Base-by-base conservation (phyloP, 2,329 filamentous ascomycete genomes). In the Aspergillus bombycis region DNA sequence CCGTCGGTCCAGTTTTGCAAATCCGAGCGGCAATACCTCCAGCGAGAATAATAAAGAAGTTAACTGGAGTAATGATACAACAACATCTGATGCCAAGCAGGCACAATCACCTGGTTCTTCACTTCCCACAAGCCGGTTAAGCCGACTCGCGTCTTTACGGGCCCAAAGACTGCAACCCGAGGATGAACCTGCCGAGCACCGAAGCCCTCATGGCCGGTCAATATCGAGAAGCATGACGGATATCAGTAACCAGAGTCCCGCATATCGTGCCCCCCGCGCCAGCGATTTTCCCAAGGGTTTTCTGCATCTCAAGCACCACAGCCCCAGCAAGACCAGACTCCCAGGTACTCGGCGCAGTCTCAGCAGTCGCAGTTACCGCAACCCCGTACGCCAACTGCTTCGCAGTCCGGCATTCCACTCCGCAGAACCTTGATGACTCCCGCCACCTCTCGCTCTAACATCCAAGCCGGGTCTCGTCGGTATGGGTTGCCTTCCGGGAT, bases 181-280 rank as follows among this genome's bases (percentile, higher is more conserved):
- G 26, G 78, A 80, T 19, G 75, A 77, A 16, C 62, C 67, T 36
- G 65, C 72, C 41, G 74, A 75, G 54, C 74, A 71, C 46, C 68
- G 65, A 53, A 75, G 67, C 36, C 70, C 74, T 4, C 70, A 71
- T 34, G 70, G 62, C 45, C 78, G 80, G 32, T 78, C 81, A 5
- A 64, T 79, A 36, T 79, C 80, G 21, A 73, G 81, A 61, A 79
- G 80, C 32, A 77, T 78, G 73, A 81, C 80, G 1, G 81, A 82
- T 34, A 70, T 78, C 45, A 71, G 72, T 26, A 75, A 70, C 38
- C 70, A 73, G 34, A 69, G 68, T n/a, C 65, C 70, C 11, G 60
- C 67, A 6, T 72, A 73, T 61, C 72, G 71, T 12, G 70, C 71
- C 8, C 69, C 75, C 71, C 75, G 2, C 73, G 75, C 48, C 77